Evolutionary conservation across 1,139 yeast genomes (phyloP), one percentile per base, ranked within the genome.

Genomic region (Komagataea norvegica): DNA sequence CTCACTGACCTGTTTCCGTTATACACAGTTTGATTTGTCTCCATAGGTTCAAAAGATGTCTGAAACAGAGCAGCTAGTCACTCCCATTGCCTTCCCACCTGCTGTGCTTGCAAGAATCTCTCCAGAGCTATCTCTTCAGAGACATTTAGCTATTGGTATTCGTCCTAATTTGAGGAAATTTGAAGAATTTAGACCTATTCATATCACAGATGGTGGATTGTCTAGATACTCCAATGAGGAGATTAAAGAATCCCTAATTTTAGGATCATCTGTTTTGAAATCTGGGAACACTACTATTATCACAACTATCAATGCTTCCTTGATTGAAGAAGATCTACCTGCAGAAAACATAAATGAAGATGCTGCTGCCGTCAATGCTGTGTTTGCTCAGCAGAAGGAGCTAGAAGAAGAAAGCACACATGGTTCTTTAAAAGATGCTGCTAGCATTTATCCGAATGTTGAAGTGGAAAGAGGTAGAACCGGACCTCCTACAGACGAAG

Each of bases 401-500:
- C 36, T n/a, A 41, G 50, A 26, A 39, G 47, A 29, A 24, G 36
- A 44, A 2, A 41, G 44, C 8, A 29, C 22, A 16, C 25, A 33
- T 6, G 48, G 40, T 5, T 36, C 42, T 1, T 33, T 62, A 10
- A 34, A 44, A 1, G 50, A 55, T 8, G 52, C 57, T 46, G 61
- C 79, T 1, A 60, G 79, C 0, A 70, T 82, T 0, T 87, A 74
- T 55, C 93, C 96, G 0, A 81, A 85, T 31, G 89, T 89, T 9
- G 93, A 86, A 49, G 75, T 87, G 13, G 74, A 80, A 40, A 68
- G 93, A 42, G 95, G 95, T 15, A 68, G 87, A 40, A 65, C 64
- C 6, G 86, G 88, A 25, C 87, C 91, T 3, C 96, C 96, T 17
- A 79, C 93, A 1, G 88, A 81, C 48, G 96, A 89, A 61, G 96